Evolutionary conservation across 257 asterid species (phyloP), one percentile per base, ranked within the genome.

Genomic region (Oldenlandia corymbosa): DNA sequence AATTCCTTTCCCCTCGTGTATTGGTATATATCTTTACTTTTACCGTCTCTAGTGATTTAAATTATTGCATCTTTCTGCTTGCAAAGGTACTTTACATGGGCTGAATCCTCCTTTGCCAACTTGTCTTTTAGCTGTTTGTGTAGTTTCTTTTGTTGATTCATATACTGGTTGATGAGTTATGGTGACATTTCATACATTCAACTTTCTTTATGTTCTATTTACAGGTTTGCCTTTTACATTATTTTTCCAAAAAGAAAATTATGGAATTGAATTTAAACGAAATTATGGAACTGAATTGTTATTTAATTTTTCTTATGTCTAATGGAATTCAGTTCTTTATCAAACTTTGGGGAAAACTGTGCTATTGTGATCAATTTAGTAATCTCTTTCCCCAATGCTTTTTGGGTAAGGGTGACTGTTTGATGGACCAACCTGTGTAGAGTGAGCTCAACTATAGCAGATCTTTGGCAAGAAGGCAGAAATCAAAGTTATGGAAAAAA

Each of bases 1-100:
- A 71, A 63, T 48, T 64, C 28, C 56, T 60, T 42, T 46, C 46
- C 63, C 60, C 18, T 32, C 50, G 43, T 30, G n/a, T n/a, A n/a
- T n/a, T n/a, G n/a, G n/a, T n/a, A n/a, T n/a, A n/a, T n/a, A n/a
- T n/a, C n/a, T n/a, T n/a, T n/a, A n/a, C n/a, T n/a, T n/a, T n/a
- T n/a, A n/a, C n/a, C n/a, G n/a, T n/a, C n/a, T n/a, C 43, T 41
- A 13, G 5, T 28, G 10, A 54, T 9, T 62, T n/a, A 45, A 5
- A 10, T 5, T 26, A 53, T 43, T 9, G 32, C 32, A n/a, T 27
- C 47, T 46, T 28, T 50, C 9, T 21, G 17, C 24, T 64, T 23
- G 14, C 55, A 31, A 18, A 16, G 36, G 31, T 11, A n/a, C 58
- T 36, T 32, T 49, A 26, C 63, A 49, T 36, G 36, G 17, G 14